Evolutionary conservation across 2,329 filamentous ascomycete genomes (phyloP).

Genomic region (Trichoderma citrinoviride): DNA sequence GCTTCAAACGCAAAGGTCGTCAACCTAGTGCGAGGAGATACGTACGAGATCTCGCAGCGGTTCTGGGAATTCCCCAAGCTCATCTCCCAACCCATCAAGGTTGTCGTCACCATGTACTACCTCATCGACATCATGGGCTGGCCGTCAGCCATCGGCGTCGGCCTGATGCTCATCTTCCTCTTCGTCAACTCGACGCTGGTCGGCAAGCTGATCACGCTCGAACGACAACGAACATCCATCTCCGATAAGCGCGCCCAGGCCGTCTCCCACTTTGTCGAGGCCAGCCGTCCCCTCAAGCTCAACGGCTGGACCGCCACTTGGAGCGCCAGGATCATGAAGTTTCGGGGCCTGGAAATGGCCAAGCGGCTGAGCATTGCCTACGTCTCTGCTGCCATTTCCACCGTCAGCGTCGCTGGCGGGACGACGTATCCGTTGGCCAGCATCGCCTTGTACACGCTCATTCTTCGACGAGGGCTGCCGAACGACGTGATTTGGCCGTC

Average conservation of each 20-base stretch:
- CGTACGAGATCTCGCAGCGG: slow-evolving; percentile 76
- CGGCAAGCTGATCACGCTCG: slow-evolving; percentile 62
- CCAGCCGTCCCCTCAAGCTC: slow-evolving; percentile 63
- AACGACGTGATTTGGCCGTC: slow-evolving; percentile 87
- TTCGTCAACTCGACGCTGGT: slow-evolving; percentile 66
- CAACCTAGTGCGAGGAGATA: slow-evolving; percentile 79
- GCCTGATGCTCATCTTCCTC: slow-evolving; percentile 68
- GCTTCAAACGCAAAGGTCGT: slow-evolving; percentile 89
- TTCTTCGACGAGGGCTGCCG: slow-evolving; percentile 64
- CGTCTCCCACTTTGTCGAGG: slow-evolving; percentile 82
- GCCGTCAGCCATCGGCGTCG: slow-evolving; percentile 70
- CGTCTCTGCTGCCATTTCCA: slow-evolving; percentile 52
- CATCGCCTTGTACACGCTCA: slow-evolving; percentile 75
- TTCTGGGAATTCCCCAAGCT: slow-evolving; percentile 87
- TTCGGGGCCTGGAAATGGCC: slow-evolving; percentile 37
- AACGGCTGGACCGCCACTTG: slow-evolving; percentile 42
- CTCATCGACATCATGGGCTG: slow-evolving; percentile 74
- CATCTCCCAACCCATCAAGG: slow-evolving; percentile 70
- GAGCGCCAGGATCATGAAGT: slow-evolving; percentile 38
- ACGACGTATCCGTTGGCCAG: slow-evolving; percentile 76
- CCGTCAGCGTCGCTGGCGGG: slow-evolving; percentile 69
- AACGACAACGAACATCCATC: slow-evolving; percentile 66
- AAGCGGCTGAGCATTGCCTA: slow-evolving; percentile 39
- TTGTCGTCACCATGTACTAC: slow-evolving; percentile 64
- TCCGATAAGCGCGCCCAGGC: slow-evolving; percentile 78